Evolutionary conservation across 441 rosid species (phyloP).

Genomic region (Erysimum cheiri): DNA sequence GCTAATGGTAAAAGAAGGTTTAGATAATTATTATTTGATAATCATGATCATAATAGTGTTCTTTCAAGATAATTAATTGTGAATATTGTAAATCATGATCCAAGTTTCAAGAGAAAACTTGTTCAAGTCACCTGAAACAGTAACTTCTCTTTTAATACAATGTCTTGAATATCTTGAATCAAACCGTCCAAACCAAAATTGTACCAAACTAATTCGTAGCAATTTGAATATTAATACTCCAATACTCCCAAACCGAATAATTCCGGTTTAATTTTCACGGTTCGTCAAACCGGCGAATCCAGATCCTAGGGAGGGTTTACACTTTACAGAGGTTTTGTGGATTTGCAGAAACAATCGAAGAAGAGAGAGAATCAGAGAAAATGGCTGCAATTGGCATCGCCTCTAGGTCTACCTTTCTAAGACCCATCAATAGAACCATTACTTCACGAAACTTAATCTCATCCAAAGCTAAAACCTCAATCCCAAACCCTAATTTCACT

Average conservation of each 20-base stretch:
- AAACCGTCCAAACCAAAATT: slow-evolving; percentile 1
- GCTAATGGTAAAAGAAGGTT: slow-evolving; percentile 3
- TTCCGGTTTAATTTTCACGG: slow-evolving; percentile 6
- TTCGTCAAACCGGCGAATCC: slow-evolving; percentile 15
- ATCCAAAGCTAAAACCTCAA: slow-evolving; percentile 33
- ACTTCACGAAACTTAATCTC: slow-evolving; percentile 59
- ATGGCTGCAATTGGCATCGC: slow-evolving; percentile 56
- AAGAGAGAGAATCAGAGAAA: background rate
- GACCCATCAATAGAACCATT: slow-evolving; percentile 43
- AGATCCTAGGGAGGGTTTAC: slow-evolving; percentile 31
- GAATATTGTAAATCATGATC: slow-evolving; percentile 3
- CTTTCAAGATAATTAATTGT: slow-evolving; percentile 15
- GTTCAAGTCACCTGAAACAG: background rate
- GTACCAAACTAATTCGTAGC: too few relatives aligned
- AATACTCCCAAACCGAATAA: background rate
- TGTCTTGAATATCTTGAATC: too few relatives aligned
- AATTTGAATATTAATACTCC: too few relatives aligned
- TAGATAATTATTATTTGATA: too few relatives aligned
- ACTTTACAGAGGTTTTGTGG: too few relatives aligned
- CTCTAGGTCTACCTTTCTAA: slow-evolving; percentile 46
- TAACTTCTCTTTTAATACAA: too few relatives aligned
- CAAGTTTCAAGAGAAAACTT: background rate
- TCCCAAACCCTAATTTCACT: slow-evolving; percentile 28
- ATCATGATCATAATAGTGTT: background rate
- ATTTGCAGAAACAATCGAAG: slow-evolving; percentile 43